Conservation (phyloP, 1,284 basidiomycete genomes). For the Pyrrhoderma lamaoense region DNA sequence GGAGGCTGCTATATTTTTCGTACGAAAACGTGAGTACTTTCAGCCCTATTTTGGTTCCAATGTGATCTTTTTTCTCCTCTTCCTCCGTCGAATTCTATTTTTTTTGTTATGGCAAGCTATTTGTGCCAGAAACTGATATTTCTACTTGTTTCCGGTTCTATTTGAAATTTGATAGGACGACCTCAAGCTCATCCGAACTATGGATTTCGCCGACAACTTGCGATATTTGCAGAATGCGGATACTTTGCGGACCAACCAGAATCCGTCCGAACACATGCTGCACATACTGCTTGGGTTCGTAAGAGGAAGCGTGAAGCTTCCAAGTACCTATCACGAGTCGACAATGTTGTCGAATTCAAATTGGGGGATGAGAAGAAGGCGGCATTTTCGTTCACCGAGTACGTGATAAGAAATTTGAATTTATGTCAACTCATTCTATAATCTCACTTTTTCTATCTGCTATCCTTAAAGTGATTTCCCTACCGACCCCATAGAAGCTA, state of each 20-base stretch:
- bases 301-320: slow-evolving; percentile 44
- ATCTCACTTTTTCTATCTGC: slow-evolving; percentile 39
- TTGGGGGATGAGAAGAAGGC: slow-evolving; percentile 1
- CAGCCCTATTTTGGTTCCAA: slow-evolving; percentile 7
- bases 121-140: no score
- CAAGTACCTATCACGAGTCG: slow-evolving; percentile 40
- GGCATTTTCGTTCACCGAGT: slow-evolving; percentile 14
- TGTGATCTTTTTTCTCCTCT: slow-evolving; percentile 12
- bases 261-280: slow-evolving; percentile 34
- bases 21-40: slow-evolving; percentile 39
- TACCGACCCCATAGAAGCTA: slow-evolving; percentile 13
- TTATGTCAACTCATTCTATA: slow-evolving; percentile 38
- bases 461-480: slow-evolving; percentile 17
- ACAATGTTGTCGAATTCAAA: slow-evolving; percentile 31
- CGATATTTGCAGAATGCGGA: slow-evolving; percentile 44
- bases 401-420: neutral
- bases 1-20: slow-evolving; percentile 38
- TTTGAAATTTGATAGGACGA: slow-evolving; percentile 32
- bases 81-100: no score
- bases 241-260: slow-evolving; percentile 26
- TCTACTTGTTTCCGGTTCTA: no score
- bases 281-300: slow-evolving; percentile 50
- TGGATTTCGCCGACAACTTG: slow-evolving; percentile 54
- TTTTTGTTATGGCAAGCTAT: no score
- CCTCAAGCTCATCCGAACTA: slow-evolving; percentile 54